A percentile compares a stretch with the other conserved stretches of the same genome.
Evolutionary conservation across 495 filamentous ascomycete species (phyloP).

Genomic region (Aspergillus sclerotioniger): DNA sequence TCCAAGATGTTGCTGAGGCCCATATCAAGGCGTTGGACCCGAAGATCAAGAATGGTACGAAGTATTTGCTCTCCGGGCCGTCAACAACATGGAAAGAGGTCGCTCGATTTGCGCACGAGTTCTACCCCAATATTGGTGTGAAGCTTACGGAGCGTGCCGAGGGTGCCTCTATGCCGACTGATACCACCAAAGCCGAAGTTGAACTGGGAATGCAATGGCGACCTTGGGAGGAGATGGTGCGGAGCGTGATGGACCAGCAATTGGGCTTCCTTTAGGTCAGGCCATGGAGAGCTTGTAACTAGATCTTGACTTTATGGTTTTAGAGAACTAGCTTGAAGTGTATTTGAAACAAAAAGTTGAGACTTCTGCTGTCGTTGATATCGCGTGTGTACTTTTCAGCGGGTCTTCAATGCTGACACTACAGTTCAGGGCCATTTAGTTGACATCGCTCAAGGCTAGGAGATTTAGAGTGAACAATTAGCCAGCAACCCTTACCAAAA

Average conservation of each 20-base stretch:
- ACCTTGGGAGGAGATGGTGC: constrained; percentile 29
- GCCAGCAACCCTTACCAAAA: no score
- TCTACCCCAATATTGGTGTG: constrained; percentile 28
- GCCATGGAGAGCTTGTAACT: background rate
- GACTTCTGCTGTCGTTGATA: no score
- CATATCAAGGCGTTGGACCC: constrained; percentile 32
- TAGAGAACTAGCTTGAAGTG: no score
- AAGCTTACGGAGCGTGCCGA: constrained; percentile 24
- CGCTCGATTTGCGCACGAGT: constrained; percentile 22
- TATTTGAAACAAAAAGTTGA: no score
- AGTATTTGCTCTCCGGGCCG: constrained; percentile 27
- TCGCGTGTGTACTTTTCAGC: no score
- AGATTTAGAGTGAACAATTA: no score
- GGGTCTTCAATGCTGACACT: no score
- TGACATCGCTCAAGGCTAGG: no score
- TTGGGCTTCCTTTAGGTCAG: constrained; percentile 13
- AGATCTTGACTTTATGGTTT: background rate
- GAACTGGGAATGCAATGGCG: constrained; percentile 38
- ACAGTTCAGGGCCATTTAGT: no score
- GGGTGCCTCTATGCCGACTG: constrained; percentile 42
- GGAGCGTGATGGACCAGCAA: constrained; percentile 40
- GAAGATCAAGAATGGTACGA: constrained; percentile 22
- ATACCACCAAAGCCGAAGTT: constrained; percentile 54
- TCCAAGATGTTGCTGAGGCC: constrained; percentile 40
- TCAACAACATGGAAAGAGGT: constrained; percentile 29